These are phyloP conservation scores for Picochlorum sp. DNA, from an alignment of 139 green algal genomes.

Conservation along the genomic window DNA sequence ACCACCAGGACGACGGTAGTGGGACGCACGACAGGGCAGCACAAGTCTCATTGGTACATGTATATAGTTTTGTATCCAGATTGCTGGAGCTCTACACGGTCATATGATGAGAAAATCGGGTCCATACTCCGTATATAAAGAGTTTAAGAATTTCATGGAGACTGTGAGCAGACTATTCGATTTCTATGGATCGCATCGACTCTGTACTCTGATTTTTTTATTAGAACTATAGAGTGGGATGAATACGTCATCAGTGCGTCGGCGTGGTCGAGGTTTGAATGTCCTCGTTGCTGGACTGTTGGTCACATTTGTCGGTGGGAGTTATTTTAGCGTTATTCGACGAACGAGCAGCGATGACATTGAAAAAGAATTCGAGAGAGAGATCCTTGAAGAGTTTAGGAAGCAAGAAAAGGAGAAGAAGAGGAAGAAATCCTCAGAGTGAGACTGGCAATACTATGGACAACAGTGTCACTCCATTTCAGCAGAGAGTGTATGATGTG, in stretches of 20 bases:
- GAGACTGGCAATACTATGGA: constrained; percentile 17
- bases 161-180: no score
- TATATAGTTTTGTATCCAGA: no score
- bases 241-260: neutral
- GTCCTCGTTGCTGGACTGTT: constrained; percentile 31
- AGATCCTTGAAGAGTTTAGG: constrained; percentile 15
- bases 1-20: no score
- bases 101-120: no score
- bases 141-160: no score
- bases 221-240: no score
- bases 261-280: neutral
- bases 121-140: no score
- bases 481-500: constrained; percentile 43
- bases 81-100: no score
- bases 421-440: neutral
- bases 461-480: constrained; percentile 36
- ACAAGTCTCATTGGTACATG: no score
- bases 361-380: constrained; percentile 35
- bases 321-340: constrained; percentile 40
- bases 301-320: constrained; percentile 30
- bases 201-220: no score
- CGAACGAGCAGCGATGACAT: constrained; percentile 37
- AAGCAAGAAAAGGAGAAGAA: constrained; percentile 22
- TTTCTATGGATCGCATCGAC: no score
- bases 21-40: no score